These are phyloP conservation scores for Skeletonema marinoi DNA, from an alignment of 108 stramenopile species.

Conservation along the genomic window DNA sequence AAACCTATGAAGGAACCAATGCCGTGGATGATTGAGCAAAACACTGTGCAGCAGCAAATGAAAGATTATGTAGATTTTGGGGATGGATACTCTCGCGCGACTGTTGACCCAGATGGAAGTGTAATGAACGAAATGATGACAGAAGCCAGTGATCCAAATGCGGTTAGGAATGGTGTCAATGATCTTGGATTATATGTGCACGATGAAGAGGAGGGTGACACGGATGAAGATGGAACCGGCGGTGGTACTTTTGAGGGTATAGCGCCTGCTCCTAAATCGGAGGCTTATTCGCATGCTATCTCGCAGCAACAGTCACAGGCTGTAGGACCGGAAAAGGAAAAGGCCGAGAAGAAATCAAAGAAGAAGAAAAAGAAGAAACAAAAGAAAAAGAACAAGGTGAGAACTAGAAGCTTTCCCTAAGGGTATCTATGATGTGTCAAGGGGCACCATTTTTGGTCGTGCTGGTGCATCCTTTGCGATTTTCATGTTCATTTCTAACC, in stretches of 20 bases:
- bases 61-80: slow-evolving; percentile 1
- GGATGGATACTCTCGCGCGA: background rate
- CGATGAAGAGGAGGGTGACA: background rate
- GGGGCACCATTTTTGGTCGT: background rate
- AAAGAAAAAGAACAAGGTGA: slow-evolving; percentile 8
- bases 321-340: slow-evolving; percentile 8
- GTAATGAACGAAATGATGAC: slow-evolving; percentile 17
- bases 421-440: background rate
- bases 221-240: background rate
- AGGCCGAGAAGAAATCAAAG: background rate
- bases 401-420: too few relatives aligned
- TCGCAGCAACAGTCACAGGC: background rate
- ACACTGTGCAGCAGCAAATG: slow-evolving; percentile 7
- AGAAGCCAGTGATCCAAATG: slow-evolving; percentile 15
- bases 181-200: background rate
- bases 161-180: background rate
- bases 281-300: slow-evolving; percentile 1
- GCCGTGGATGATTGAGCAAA: background rate
- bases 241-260: background rate
- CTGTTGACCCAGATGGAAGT: slow-evolving; percentile 17
- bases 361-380: slow-evolving; percentile 4
- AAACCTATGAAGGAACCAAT: background rate
- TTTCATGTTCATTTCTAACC: background rate
- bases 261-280: slow-evolving; percentile 10
- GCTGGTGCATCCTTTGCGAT: too few relatives aligned